Percentiles rank a stretch among this genome's conserved stretches.
Evolutionary conservation across 495 filamentous ascomycete species (phyloP).

Genomic region (Penicillium riverlandense): DNA sequence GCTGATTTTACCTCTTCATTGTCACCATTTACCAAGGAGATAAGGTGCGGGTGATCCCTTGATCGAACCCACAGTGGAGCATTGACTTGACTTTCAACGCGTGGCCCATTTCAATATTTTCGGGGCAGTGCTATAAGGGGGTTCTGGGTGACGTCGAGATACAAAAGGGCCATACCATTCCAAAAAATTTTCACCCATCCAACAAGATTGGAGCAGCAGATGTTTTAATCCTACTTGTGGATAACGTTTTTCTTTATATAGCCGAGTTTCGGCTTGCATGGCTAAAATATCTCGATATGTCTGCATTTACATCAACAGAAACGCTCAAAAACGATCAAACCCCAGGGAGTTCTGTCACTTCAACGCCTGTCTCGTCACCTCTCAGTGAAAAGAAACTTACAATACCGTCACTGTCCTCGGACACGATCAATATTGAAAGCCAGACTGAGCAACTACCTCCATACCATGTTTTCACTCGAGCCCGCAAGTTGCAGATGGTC

Average conservation of each 20-base stretch:
- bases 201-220: not conserved
- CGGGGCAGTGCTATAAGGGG: slow-evolving; percentile 6
- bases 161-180: slow-evolving; percentile 11
- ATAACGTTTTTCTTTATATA: not conserved
- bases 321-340: slow-evolving; percentile 7
- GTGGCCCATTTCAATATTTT: slow-evolving; percentile 7
- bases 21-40: slow-evolving; percentile 13
- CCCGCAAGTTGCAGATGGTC: slow-evolving; percentile 54
- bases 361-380: slow-evolving; percentile 10
- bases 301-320: slow-evolving; percentile 4
- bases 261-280: no score
- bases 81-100: slow-evolving; percentile 14
- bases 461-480: slow-evolving; percentile 52
- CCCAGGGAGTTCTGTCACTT: slow-evolving; percentile 9
- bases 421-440: slow-evolving; percentile 16
- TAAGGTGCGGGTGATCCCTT: slow-evolving; percentile 4
- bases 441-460: slow-evolving; percentile 9
- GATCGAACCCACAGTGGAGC: slow-evolving; percentile 21
- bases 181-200: not conserved
- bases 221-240: slow-evolving; percentile 1
- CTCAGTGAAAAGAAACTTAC: slow-evolving; percentile 11
- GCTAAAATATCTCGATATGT: slow-evolving; percentile 6
- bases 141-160: slow-evolving; percentile 4
- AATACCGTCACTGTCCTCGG: slow-evolving; percentile 9
- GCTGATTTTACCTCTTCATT: slow-evolving; percentile 9